These are phyloP conservation scores for Saprolegnia parasitica DNA, from an alignment of 352 stramenopile species.

Conservation along the genomic window DNA sequence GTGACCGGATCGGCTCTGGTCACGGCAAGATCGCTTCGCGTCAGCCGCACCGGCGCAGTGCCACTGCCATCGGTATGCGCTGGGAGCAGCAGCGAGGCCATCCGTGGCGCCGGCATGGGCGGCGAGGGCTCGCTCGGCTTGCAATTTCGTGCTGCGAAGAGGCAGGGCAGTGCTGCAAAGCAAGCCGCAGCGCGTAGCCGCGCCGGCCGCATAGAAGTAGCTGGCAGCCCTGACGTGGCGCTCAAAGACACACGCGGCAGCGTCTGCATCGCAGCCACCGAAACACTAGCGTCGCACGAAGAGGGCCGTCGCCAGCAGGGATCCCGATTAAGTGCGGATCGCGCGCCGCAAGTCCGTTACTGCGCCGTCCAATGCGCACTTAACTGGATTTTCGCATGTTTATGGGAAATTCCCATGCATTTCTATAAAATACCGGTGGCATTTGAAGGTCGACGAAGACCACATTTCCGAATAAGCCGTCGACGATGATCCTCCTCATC, in stretches of 20 bases:
- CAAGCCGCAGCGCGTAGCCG: too few relatives aligned
- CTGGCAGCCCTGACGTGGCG: background rate
- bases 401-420: conserved; percentile 1
- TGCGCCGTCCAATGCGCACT: background rate
- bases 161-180: too few relatives aligned
- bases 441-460: conserved; percentile 2
- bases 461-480: background rate
- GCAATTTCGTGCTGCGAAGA: background rate
- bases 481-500: conserved; percentile 25
- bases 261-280: background rate
- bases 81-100: background rate
- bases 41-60: background rate
- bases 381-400: background rate
- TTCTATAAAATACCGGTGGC: background rate
- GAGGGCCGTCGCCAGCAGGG: background rate
- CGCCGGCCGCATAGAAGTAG: background rate
- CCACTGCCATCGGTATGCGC: background rate
- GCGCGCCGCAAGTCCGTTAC: background rate
- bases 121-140: background rate
- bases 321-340: background rate
- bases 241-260: background rate
- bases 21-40: background rate
- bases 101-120: background rate
- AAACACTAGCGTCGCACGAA: background rate
- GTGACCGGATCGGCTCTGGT: too few relatives aligned